Conservation (phyloP, 495 filamentous ascomycete species). For the Bryoglossum gracile region DNA sequence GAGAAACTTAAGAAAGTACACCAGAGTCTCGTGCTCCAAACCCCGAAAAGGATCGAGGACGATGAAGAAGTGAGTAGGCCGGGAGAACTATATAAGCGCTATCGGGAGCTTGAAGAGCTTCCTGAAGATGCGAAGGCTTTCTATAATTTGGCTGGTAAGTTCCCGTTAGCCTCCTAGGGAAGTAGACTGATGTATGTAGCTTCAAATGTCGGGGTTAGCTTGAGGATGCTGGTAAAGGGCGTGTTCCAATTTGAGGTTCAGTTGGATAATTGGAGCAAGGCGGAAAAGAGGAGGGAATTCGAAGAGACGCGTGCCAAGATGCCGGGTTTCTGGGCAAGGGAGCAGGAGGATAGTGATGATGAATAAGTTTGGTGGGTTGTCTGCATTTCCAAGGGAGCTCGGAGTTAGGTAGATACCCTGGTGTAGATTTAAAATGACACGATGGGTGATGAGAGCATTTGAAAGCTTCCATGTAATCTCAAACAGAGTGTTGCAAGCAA, state of each 20-base stretch:
- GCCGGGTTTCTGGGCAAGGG: too few species aligned
- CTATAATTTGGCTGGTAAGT: constrained; percentile 46
- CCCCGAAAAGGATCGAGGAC: constrained; percentile 21
- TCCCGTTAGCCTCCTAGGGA: background rate
- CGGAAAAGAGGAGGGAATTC: constrained; percentile 30
- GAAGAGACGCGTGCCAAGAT: too few species aligned
- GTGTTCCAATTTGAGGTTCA: constrained; percentile 43
- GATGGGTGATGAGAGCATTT: constrained; percentile 15
- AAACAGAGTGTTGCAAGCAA: too few species aligned
- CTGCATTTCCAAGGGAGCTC: too few species aligned
- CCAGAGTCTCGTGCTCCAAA: constrained; percentile 11
- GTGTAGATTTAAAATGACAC: too few species aligned
- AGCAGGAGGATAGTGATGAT: too few species aligned
- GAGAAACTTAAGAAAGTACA: constrained; percentile 23
- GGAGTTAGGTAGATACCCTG: too few species aligned
- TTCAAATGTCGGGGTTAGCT: constrained; percentile 11
- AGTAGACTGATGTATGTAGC: constrained; percentile 13
- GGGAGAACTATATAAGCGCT: constrained; percentile 51
- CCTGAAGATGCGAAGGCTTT: constrained; percentile 45
- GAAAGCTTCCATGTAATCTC: background rate
- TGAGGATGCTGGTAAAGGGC: constrained; percentile 30
- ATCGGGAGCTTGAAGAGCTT: constrained; percentile 50
- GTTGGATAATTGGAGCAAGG: constrained; percentile 44
- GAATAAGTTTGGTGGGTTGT: too few species aligned
- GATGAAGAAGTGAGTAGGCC: constrained; percentile 33